Base-by-base conservation (phyloP, 768 basidiomycete species). In the Amanita subjunquillea region DNA sequence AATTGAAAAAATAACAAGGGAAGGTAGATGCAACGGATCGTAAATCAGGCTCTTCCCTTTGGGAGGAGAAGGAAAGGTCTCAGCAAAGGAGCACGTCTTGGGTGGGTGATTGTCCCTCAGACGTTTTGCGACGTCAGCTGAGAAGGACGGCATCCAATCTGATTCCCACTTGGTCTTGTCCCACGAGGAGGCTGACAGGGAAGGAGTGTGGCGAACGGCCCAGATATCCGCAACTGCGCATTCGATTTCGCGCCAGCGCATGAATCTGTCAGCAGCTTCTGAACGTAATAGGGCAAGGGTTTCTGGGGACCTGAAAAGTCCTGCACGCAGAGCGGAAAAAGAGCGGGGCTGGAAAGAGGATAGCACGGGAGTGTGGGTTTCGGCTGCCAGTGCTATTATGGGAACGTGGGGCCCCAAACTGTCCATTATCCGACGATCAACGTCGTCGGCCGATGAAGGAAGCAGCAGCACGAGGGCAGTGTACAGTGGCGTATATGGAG, bases 241-340 rank as follows among this genome's bases (percentile, higher is more conserved):
- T 56, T 85, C 80, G 25, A 87, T 77, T 61, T 86, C 85, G 30
- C 83, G 70, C 85, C 85, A 87, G 29, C 77, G 75, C 52, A 86
- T 63, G 64, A 86, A 87, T 17, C 85, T 75, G 53, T 85, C 82
- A 0, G 79, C 73, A 0, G 83, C 84, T 63, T 87, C 85, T 15
- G 65, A 68, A 32, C 86, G 77, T 29, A 87, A 69, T 1, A 70
- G 60, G 1, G 73, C 69, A 9, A 86, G 69, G 0, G 74, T 82
- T 54, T 80, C 82, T 0, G 84, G 83, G 1, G 80, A 77, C 55
- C 73, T 78, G 64, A 87, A 85, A 10, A 87, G 66, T 9, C 80
- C 82, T 27, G 63, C 63, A 10, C 83, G 78, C 8, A 87, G 72
- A 1, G 78, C 73, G 6, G 71, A 60, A 2, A 75, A 59, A 1